Conservation (phyloP, 495 filamentous ascomycete species). For the Tuber umbilicatum region DNA sequence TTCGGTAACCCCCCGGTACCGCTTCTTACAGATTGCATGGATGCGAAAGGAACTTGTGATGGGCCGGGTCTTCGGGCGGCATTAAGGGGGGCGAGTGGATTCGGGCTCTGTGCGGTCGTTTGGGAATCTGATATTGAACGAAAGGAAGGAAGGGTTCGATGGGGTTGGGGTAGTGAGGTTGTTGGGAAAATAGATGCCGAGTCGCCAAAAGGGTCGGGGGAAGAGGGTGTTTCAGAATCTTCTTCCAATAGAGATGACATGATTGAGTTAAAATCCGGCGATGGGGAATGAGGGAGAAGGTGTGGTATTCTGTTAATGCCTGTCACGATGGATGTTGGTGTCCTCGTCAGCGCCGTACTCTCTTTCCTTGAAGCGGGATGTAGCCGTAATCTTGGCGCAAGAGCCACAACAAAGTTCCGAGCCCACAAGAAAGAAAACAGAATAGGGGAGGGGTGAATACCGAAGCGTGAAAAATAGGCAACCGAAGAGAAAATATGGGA, state of each 20-base stretch:
- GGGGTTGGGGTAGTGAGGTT: conserved; percentile 5
- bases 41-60: conserved; percentile 52
- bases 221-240: conserved; percentile 24
- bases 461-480: background rate
- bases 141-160: conserved; percentile 48
- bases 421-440: background rate
- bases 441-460: background rate
- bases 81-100: conserved; percentile 71
- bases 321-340: conserved; percentile 26
- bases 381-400: background rate
- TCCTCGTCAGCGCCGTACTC: conserved; percentile 20
- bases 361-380: background rate
- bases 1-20: conserved; percentile 55
- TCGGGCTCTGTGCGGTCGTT: conserved; percentile 60
- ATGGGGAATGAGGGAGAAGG: conserved; percentile 24
- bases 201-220: conserved; percentile 26
- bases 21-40: conserved; percentile 42
- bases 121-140: conserved; percentile 54
- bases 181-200: conserved; percentile 19
- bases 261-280: conserved; percentile 14
- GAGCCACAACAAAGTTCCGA: background rate
- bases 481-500: background rate
- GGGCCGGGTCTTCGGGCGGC: conserved; percentile 60
- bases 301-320: conserved; percentile 22
- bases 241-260: conserved; percentile 31